These are phyloP conservation scores for Neodidymelliopsis sp. DNA, from an alignment of 2,329 filamentous ascomycete genomes.

Conservation along the genomic window DNA sequence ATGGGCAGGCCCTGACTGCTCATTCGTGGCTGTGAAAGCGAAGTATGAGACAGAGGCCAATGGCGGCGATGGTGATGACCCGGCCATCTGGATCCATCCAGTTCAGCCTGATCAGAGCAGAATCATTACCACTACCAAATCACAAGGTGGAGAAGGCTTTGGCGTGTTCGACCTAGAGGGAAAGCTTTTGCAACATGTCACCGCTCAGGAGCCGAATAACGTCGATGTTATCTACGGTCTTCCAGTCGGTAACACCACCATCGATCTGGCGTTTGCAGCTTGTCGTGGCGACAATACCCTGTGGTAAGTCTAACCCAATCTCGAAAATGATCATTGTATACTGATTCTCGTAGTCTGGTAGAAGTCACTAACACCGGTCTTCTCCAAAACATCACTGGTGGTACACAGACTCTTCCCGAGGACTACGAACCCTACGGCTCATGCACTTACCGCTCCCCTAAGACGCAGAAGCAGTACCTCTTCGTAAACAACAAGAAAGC, in stretches of 20 bases:
- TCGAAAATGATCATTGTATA: neutral
- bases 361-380: conserved; percentile 59
- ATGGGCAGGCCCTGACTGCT: conserved; percentile 41
- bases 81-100: conserved; percentile 43
- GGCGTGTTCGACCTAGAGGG: conserved; percentile 60
- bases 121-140: conserved; percentile 63
- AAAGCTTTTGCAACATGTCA: conserved; percentile 56
- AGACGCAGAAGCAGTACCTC: conserved; percentile 59
- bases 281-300: conserved; percentile 61
- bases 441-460: conserved; percentile 59
- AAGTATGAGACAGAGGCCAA: conserved; percentile 45
- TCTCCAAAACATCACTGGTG: conserved; percentile 54
- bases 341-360: conserved; percentile 51
- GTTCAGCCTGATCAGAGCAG: conserved; percentile 52
- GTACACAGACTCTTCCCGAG: conserved; percentile 55
- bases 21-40: conserved; percentile 36
- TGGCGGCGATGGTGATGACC: conserved; percentile 44
- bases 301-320: conserved; percentile 52
- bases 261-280: conserved; percentile 61
- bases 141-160: conserved; percentile 57
- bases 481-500: conserved; percentile 64
- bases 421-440: conserved; percentile 62
- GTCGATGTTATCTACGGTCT: conserved; percentile 63
- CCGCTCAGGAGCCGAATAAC: conserved; percentile 61
- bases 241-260: conserved; percentile 51